Evolutionary conservation across 2,329 filamentous ascomycete genomes (phyloP).

Genomic region (Ophiostoma ulmi): DNA sequence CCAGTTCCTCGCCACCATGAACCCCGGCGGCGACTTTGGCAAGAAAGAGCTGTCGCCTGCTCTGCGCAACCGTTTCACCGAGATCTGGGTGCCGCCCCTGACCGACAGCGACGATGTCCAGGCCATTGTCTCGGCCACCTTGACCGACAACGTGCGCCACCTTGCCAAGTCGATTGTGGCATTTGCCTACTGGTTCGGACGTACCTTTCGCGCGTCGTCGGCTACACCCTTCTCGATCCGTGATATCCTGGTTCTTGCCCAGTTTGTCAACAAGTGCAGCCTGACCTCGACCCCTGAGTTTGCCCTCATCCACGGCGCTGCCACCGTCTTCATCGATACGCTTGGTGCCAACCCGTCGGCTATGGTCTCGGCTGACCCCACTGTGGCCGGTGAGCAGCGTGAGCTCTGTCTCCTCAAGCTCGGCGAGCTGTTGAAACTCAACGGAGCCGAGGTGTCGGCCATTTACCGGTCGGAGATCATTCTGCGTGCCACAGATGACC

Average conservation of each 20-base stretch:
- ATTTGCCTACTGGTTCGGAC: slow-evolving; percentile 91
- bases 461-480: slow-evolving; percentile 62
- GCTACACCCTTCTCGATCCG: slow-evolving; percentile 80
- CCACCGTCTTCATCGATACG: slow-evolving; percentile 93
- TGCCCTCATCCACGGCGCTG: slow-evolving; percentile 72
- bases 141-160: slow-evolving; percentile 42
- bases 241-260: slow-evolving; percentile 88
- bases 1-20: slow-evolving; percentile 98
- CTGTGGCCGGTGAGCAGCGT: slow-evolving; percentile 63
- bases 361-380: slow-evolving; percentile 66
- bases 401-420: slow-evolving; percentile 68
- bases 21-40: slow-evolving; percentile 95
- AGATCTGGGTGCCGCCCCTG: slow-evolving; percentile 93
- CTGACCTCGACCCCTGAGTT: slow-evolving; percentile 35
- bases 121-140: slow-evolving; percentile 76
- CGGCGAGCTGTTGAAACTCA: slow-evolving; percentile 53
- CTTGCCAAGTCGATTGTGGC: slow-evolving; percentile 68
- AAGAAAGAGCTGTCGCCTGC: slow-evolving; percentile 97
- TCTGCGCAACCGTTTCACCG: slow-evolving; percentile 91
- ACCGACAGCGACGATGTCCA: slow-evolving; percentile 80
- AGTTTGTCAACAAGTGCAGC: slow-evolving; percentile 73
- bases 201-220: slow-evolving; percentile 68
- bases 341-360: slow-evolving; percentile 92
- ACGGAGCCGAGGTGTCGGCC: slow-evolving; percentile 50
- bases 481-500: slow-evolving; percentile 49